Evolutionary conservation across 768 basidiomycete species (phyloP).

Genomic region (Terana coerulea): DNA sequence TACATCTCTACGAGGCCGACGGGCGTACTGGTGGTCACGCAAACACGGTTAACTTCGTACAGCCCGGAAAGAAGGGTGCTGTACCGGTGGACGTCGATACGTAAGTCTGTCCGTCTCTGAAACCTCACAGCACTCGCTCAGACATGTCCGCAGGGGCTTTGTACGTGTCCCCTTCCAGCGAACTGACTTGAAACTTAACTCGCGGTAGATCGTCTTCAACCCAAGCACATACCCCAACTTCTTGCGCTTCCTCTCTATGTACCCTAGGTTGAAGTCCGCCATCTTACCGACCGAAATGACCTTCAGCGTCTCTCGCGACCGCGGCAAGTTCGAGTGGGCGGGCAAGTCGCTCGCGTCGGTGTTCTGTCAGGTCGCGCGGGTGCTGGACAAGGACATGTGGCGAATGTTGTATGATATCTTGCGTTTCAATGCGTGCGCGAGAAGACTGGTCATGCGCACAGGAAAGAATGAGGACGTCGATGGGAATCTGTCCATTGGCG

Average conservation of each 20-base stretch:
- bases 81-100: constrained; percentile 58
- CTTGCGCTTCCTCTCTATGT: constrained; percentile 56
- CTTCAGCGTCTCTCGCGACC: constrained; percentile 70
- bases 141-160: constrained; percentile 43
- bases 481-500: constrained; percentile 43
- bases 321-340: constrained; percentile 73
- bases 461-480: constrained; percentile 20
- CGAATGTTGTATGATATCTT: constrained; percentile 67
- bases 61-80: constrained; percentile 29
- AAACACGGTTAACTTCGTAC: constrained; percentile 59
- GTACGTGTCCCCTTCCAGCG: constrained; percentile 31
- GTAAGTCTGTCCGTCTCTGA: constrained; percentile 36
- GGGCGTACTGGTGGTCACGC: constrained; percentile 71
- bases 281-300: constrained; percentile 70
- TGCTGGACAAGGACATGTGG: constrained; percentile 67
- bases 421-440: constrained; percentile 69
- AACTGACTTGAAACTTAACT: not conserved
- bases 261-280: constrained; percentile 36
- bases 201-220: constrained; percentile 68
- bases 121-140: not conserved
- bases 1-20: constrained; percentile 71
- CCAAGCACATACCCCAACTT: constrained; percentile 78
- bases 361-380: constrained; percentile 61
- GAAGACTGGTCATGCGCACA: constrained; percentile 32
- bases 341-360: constrained; percentile 57